Conservation (phyloP, 345 rosid species). For the Boechera divaricarpa region DNA sequence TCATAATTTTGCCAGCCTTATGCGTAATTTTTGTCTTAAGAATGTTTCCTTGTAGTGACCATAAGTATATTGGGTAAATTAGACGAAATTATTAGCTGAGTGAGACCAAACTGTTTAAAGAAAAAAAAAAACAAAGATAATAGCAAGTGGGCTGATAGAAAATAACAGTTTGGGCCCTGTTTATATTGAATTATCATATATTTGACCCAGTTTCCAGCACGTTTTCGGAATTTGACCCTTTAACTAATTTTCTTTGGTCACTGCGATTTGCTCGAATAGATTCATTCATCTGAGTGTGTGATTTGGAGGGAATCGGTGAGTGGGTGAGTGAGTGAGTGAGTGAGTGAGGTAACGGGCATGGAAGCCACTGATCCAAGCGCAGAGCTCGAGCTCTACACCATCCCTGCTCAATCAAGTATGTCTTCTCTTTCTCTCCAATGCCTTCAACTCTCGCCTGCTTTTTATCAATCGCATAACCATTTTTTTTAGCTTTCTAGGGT, state of each 20-base stretch:
- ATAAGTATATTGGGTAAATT: neutral
- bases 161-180: neutral
- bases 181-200: neutral
- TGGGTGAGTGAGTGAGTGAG: neutral
- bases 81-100: neutral
- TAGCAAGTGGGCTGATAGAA: neutral
- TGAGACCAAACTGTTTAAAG: neutral
- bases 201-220: neutral
- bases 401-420: slow-evolving; percentile 77
- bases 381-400: slow-evolving; percentile 75
- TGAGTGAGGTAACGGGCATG: slow-evolving; percentile 27
- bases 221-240: neutral
- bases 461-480: neutral
- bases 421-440: slow-evolving; percentile 19
- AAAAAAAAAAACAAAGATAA: neutral
- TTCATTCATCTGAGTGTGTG: neutral
- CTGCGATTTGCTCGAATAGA: neutral
- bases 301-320: slow-evolving; percentile 31
- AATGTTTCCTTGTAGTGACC: too few relatives aligned
- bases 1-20: neutral
- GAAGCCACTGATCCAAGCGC: slow-evolving; percentile 53
- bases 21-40: neutral
- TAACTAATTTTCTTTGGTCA: neutral
- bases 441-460: neutral
- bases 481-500: slow-evolving; percentile 1